Base-by-base conservation (phyloP, 2,329 filamentous ascomycete genomes). In the Annulohypoxylon truncatum region DNA sequence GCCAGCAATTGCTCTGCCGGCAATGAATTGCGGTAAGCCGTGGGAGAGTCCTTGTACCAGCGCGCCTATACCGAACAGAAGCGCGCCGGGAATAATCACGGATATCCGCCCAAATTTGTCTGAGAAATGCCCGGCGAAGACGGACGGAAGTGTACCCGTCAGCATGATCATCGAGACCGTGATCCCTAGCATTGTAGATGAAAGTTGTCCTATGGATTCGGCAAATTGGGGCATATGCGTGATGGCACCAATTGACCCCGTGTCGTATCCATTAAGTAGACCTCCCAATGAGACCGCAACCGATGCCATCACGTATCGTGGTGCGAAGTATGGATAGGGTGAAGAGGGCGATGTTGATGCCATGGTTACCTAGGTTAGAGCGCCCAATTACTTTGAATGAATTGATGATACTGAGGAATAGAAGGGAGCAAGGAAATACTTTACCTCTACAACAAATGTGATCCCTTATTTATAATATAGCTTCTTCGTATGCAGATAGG, bases 131-230 rank as follows among this genome's bases (percentile, higher is more conserved):
- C 88, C 83, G 0, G 85, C 86, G 61, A 89, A 84, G 33, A 89
- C 78, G 0, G 87, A 87, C 1, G 87, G 84, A 9, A 88, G 72
- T 0, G 83, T 83, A 4, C 85, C 87, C 0, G 87, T 84, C 28
- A 90, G 80, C 51, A 90, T 77, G 58, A 90, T 86, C 1, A 82
- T 81, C 0, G 87, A 89, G 2, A 90, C 86, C 1, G 85, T 83
- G 13, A 89, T 79, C 0, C 88, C 88, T 55, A 85, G 83, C 3
- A 88, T 74, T 0, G 81, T 82, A 0, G 87, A 78, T 0, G 84
- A 84, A 33, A 86, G 78, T 4, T 73, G 70, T 0, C 86, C 86
- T 48, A 89, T 55, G 5, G 73, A 71, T 2, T 69, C 64, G 0
- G 26, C 52, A 60, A 80, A 80, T 47, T 77, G 74, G 3, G 67